Evolutionary conservation across 1,139 yeast species (phyloP).

Genomic region (Hyphopichia buzzinii): DNA sequence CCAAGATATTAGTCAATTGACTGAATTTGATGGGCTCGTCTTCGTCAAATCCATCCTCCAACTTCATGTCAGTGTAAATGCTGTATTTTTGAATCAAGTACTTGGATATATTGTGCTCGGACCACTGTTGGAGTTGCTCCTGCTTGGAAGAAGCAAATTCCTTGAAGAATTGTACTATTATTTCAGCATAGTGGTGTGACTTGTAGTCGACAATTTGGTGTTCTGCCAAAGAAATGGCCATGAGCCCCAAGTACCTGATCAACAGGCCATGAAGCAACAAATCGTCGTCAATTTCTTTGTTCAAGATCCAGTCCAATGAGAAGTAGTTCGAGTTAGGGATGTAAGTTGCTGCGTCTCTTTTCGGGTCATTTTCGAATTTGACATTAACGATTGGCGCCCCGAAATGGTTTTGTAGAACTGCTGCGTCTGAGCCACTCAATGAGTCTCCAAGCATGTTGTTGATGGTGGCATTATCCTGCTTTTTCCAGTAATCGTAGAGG

Average conservation of each 20-base stretch:
- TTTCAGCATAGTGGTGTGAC: constrained; percentile 21
- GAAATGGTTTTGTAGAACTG: constrained; percentile 33
- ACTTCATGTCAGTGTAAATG: constrained; percentile 21
- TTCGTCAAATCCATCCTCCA: constrained; percentile 8
- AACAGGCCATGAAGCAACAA: constrained; percentile 37
- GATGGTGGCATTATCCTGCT: constrained; percentile 32
- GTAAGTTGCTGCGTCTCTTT: constrained; percentile 26
- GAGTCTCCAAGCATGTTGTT: constrained; percentile 31
- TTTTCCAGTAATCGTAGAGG: constrained; percentile 35
- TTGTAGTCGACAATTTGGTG: constrained; percentile 41
- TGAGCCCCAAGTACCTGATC: constrained; percentile 37
- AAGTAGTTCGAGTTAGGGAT: constrained; percentile 39
- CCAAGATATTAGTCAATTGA: constrained; percentile 18
- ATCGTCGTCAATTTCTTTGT: constrained; percentile 27
- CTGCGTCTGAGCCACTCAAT: constrained; percentile 25
- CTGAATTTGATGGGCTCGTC: constrained; percentile 16
- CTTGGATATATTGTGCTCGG: constrained; percentile 17
- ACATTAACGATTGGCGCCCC: constrained; percentile 35
- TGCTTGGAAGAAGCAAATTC: constrained; percentile 14
- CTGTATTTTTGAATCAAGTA: constrained; percentile 20
- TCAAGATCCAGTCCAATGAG: constrained; percentile 32
- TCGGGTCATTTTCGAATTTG: constrained; percentile 32
- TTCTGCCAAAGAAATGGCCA: constrained; percentile 38
- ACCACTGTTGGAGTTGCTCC: constrained; percentile 20
- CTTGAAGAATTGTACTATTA: constrained; percentile 17